Conservation (phyloP, 257 asterid species). For the Plantago ovata region DNA sequence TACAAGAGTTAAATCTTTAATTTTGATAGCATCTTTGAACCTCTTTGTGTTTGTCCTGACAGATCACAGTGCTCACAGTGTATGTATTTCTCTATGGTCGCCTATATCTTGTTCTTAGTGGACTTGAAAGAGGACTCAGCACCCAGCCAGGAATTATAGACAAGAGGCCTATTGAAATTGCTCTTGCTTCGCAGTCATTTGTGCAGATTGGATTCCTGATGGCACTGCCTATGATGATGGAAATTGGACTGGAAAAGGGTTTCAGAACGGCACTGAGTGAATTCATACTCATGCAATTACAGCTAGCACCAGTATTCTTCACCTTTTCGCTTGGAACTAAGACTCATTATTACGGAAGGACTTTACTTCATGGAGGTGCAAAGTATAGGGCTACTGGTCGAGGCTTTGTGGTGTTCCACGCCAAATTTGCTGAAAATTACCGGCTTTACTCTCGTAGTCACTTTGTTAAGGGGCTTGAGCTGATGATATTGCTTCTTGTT, state of each 20-base stretch:
- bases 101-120: constrained; percentile 93
- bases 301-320: constrained; percentile 94
- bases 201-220: constrained; percentile 91
- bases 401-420: constrained; percentile 97
- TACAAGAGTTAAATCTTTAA: constrained; percentile 4
- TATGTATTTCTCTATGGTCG: constrained; percentile 92
- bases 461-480: constrained; percentile 91
- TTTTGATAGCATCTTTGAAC: constrained; percentile 20
- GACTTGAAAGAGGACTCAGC: constrained; percentile 77
- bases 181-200: constrained; percentile 93
- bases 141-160: constrained; percentile 53
- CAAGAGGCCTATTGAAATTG: constrained; percentile 78
- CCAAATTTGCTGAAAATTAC: constrained; percentile 92
- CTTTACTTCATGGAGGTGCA: constrained; percentile 96
- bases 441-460: constrained; percentile 97
- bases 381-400: constrained; percentile 94
- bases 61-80: constrained; percentile 94
- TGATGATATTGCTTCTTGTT: constrained; percentile 77
- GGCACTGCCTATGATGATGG: constrained; percentile 99
- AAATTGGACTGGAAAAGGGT: constrained; percentile 90
- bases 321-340: constrained; percentile 96
- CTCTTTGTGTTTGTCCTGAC: constrained; percentile 30
- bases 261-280: constrained; percentile 92
- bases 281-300: constrained; percentile 89
- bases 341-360: constrained; percentile 89